Evolutionary conservation across 2,329 filamentous ascomycete genomes (phyloP).

Genomic region (Fusarium sp.): DNA sequence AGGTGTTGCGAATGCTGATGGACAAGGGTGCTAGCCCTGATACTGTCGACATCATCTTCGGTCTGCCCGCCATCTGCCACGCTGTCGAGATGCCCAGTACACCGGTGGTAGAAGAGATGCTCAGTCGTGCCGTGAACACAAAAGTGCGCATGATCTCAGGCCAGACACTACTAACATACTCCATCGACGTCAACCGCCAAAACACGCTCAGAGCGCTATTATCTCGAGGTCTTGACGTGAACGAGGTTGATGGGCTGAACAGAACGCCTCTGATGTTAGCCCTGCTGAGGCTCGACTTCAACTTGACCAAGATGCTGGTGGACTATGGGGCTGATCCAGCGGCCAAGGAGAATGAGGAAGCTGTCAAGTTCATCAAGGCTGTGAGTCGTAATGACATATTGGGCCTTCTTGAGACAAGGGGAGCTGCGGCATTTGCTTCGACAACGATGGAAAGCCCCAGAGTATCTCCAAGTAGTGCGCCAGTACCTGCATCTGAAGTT

Average conservation of each 20-base stretch:
- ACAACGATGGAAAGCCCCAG: too few species aligned
- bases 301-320: slow-evolving; percentile 10
- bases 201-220: neutral
- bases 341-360: neutral
- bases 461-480: too few species aligned
- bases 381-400: neutral
- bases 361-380: slow-evolving; percentile 17
- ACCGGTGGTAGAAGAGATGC: neutral
- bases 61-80: slow-evolving; percentile 13
- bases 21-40: neutral
- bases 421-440: neutral
- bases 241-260: slow-evolving; percentile 18
- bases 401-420: neutral
- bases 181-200: slow-evolving; percentile 10
- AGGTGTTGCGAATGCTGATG: slow-evolving; percentile 4
- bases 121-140: neutral
- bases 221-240: neutral
- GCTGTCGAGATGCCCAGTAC: slow-evolving; percentile 13
- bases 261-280: slow-evolving; percentile 10
- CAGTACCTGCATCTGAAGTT: too few species aligned
- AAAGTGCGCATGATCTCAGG: slow-evolving; percentile 17
- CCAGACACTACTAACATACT: slow-evolving; percentile 15
- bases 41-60: neutral
- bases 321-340: slow-evolving; percentile 1
- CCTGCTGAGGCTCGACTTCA: slow-evolving; percentile 2